Evolutionary conservation across 495 filamentous ascomycete species (phyloP), one percentile per base, ranked within the genome.

Genomic region (Staphylotrichum longicolle): DNA sequence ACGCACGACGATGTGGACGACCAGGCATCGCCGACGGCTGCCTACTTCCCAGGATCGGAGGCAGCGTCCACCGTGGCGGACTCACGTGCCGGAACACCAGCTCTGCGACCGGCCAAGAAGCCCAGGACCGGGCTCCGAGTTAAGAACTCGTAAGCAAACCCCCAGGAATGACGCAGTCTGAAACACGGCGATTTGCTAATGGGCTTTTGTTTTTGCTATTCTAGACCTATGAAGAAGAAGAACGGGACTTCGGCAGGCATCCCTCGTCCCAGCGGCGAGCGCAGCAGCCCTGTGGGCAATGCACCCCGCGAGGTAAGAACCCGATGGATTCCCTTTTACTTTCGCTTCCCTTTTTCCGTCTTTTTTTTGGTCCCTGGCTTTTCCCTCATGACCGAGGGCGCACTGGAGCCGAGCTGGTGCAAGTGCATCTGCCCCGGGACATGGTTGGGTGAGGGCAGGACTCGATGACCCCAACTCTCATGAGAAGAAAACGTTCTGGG

Each of bases 71-170:
- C 79, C 7, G 70, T 73, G 11, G 70, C 75, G 37, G 75, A 74
- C 55, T 85, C 83, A 15, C 79, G 85, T 65, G 83, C 83, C 10
- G 79, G 75, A 34, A 87, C 85, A 14, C 85, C 85, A 9, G 75
- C 72, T 14, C 68, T 76, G 45, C 80, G 81, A 44, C 77, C 84
- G 40, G 70, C 75, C 60, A 86, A 86, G 74, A 84, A 78, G 65
- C 66, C 73, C 15, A 81, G 82, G 64, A 81, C 77, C 51, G 78
- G 83, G 58, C 78, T 86, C 59, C 82, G 85, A 49, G 81, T 88
- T 61, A 89, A 88, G 76, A 85, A 77, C 65, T 89, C 86, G 86
- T 89, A 77, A 84, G 86, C 86, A 45, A 27, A 34, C 45, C 32
- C 32, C 40, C 20, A 5, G 39, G 4, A 14, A 37, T 33, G 11